Base-by-base conservation (phyloP, 768 basidiomycete species). In the Termitomyces sp. region DNA sequence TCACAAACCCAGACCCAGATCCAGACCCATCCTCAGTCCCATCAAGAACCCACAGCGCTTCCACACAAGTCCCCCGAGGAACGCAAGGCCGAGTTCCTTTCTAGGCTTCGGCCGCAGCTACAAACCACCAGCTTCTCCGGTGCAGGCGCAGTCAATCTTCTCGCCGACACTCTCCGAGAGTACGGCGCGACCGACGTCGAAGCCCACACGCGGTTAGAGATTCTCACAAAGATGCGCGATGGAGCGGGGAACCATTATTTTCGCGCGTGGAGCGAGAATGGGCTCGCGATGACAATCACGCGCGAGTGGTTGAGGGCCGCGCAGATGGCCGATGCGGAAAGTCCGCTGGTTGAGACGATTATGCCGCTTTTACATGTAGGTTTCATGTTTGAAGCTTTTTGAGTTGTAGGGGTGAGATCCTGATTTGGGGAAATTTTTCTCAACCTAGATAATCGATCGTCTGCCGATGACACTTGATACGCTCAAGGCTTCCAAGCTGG, bases 301-400 rank as follows among this genome's bases (percentile, higher is more conserved):
- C 79, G 88, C 47, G 88, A 89, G 61, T 93, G 91, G 91, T 71
- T 93, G 56, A 89, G 85, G 71, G 76, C 85, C 1, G 87, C 81
- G 22, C 80, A 82, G 55, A 75, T 77, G 28, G 79, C 76, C 45
- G 82, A 81, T 57, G 73, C 66, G 54, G 83, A 85, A 54, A 73
- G 66, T 53, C 71, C 77, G 58, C 66, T 85, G 55, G 77, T 81
- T 50, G 87, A 90, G 66, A 91, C 88, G 5, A 82, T 86, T 54
- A 93, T 92, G 91, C 90, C 90, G 32, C 74, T 93, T 62, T 74
- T 93, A 49, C 89, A 92, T 72, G 91, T 93, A 72, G 76, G 90
- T 82, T 58, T 32, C n/a, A 28, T 28, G 28, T 28, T 28, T 28
- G 4, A 5, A 32, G 10, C 9, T 10, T 9, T 9, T 9, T 9